These are phyloP conservation scores for Amborella trichopoda DNA, from an alignment of 164 flowering plant species.

Conservation along the genomic window DNA sequence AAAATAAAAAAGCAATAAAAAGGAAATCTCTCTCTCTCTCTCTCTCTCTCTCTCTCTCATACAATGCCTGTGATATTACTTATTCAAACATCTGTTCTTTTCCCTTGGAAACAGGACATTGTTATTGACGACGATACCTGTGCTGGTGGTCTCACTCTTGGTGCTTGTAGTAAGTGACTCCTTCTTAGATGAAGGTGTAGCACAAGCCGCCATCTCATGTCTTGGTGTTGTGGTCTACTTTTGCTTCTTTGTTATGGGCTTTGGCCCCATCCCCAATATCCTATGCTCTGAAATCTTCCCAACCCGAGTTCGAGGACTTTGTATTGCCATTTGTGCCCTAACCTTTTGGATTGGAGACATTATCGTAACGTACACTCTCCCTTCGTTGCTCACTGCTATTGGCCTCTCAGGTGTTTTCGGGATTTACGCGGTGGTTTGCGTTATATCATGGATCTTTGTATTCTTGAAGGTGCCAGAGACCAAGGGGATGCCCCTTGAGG, in stretches of 20 bases:
- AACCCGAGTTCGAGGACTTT: constrained; percentile 80
- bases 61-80: no score
- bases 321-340: constrained; percentile 89
- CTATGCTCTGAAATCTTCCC: constrained; percentile 96
- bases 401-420: constrained; percentile 87
- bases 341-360: constrained; percentile 78
- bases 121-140: constrained; percentile 67
- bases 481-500: constrained; percentile 96
- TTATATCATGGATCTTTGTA: constrained; percentile 69
- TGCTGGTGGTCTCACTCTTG: constrained; percentile 43
- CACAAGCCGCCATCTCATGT: constrained; percentile 65
- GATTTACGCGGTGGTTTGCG: constrained; percentile 63
- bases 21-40: no score
- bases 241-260: constrained; percentile 82
- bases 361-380: constrained; percentile 81
- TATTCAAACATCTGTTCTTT: no score
- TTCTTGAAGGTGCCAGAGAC: constrained; percentile 91
- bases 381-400: constrained; percentile 60
- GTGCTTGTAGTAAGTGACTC: constrained; percentile 48
- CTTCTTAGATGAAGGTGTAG: constrained; percentile 26
- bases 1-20: no score
- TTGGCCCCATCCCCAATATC: constrained; percentile 89
- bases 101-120: no score
- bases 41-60: no score
- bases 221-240: constrained; percentile 62